Conservation (phyloP, 139 green algal genomes). For the Astrephomene gubernaculifera region DNA sequence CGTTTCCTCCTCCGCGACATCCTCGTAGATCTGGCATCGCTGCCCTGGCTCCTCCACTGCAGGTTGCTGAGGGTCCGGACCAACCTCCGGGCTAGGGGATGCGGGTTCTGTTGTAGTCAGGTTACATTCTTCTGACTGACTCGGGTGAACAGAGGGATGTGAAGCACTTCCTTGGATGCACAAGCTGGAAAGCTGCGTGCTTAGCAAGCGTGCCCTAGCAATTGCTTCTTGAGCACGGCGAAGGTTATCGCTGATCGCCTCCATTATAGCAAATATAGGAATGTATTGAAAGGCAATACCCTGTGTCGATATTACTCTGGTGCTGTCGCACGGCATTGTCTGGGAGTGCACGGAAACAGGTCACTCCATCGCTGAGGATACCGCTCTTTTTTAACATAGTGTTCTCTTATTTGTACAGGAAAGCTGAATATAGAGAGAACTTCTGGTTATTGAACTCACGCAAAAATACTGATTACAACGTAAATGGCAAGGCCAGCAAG, state of each 20-base stretch:
- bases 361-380: no score
- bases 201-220: conserved; percentile 16
- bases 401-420: no score
- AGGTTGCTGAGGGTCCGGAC: background rate
- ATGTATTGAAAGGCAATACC: no score
- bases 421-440: no score
- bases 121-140: background rate
- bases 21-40: background rate
- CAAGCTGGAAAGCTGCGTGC: conserved; percentile 16
- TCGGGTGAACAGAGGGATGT: background rate
- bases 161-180: background rate
- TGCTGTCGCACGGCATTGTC: no score
- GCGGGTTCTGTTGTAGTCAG: background rate
- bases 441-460: no score
- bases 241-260: conserved; percentile 10
- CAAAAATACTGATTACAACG: no score
- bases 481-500: background rate
- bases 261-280: no score
- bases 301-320: no score
- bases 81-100: background rate
- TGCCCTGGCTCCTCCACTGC: background rate
- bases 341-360: no score
- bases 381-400: no score
- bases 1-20: background rate
- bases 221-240: conserved; percentile 45